Conservation (phyloP, 805 yeast genomes). For the Cyberlindnera suaveolens region DNA sequence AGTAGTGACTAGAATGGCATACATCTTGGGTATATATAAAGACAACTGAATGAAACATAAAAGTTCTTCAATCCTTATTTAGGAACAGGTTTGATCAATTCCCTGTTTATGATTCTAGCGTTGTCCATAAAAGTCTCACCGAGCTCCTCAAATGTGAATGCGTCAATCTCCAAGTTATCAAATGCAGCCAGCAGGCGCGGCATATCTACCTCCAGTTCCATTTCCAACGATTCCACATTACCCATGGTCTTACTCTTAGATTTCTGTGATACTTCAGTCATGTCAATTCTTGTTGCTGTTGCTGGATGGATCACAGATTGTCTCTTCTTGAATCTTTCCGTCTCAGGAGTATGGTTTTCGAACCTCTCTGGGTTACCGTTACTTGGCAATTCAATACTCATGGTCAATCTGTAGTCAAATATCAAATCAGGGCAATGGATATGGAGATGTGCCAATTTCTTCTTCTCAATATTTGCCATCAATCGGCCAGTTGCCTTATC, state of each 20-base stretch:
- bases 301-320: slow-evolving; percentile 66
- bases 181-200: slow-evolving; percentile 34
- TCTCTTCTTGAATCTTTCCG: slow-evolving; percentile 67
- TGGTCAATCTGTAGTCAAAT: slow-evolving; percentile 70
- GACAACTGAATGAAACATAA: slow-evolving; percentile 19
- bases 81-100: slow-evolving; percentile 11
- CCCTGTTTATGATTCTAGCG: slow-evolving; percentile 37
- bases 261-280: slow-evolving; percentile 47
- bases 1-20: slow-evolving; percentile 85
- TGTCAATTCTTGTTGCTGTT: slow-evolving; percentile 66
- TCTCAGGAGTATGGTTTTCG: slow-evolving; percentile 45
- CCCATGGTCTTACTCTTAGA: slow-evolving; percentile 22
- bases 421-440: slow-evolving; percentile 70
- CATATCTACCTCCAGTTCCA: slow-evolving; percentile 47
- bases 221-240: slow-evolving; percentile 32
- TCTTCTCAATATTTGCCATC: slow-evolving; percentile 65
- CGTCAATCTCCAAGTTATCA: slow-evolving; percentile 36
- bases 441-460: slow-evolving; percentile 64
- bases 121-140: slow-evolving; percentile 54
- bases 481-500: slow-evolving; percentile 63
- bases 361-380: slow-evolving; percentile 50
- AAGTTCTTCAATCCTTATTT: neutral
- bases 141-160: slow-evolving; percentile 52
- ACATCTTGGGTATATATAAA: slow-evolving; percentile 74
- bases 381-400: slow-evolving; percentile 73